Conservation (phyloP, 768 basidiomycete genomes). For the Leccinum olivaceopallidum region DNA sequence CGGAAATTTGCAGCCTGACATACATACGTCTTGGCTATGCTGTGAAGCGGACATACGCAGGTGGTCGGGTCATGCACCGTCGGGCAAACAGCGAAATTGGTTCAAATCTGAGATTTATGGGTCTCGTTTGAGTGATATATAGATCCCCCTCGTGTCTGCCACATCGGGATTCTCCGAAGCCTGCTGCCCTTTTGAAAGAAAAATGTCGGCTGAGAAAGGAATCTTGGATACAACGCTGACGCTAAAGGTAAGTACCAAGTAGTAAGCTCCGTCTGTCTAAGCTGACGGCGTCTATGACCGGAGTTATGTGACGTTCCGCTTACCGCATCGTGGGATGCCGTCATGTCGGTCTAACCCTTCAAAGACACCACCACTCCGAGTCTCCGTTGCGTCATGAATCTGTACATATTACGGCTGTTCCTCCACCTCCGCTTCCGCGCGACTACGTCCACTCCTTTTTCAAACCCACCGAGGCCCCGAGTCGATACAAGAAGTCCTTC, state of each 20-base stretch:
- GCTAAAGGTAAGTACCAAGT: background rate
- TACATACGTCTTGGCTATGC: slow-evolving; percentile 4
- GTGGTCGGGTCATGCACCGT: slow-evolving; percentile 6
- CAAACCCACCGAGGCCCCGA: slow-evolving; percentile 32
- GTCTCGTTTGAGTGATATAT: slow-evolving; percentile 17
- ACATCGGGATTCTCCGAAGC: slow-evolving; percentile 26
- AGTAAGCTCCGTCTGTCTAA: background rate
- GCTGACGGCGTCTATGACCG: slow-evolving; percentile 22
- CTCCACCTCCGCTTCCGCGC: slow-evolving; percentile 16
- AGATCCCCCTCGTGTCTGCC: slow-evolving; percentile 13
- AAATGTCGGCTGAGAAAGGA: slow-evolving; percentile 8
- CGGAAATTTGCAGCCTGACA: background rate
- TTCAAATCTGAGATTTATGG: slow-evolving; percentile 33
- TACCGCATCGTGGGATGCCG: slow-evolving; percentile 30
- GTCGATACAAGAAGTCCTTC: slow-evolving; percentile 37
- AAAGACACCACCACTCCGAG: slow-evolving; percentile 17
- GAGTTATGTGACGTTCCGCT: slow-evolving; percentile 15
- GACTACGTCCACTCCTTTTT: slow-evolving; percentile 36
- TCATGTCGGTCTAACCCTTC: slow-evolving; percentile 33
- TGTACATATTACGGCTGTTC: slow-evolving; percentile 23
- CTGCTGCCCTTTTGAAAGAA: slow-evolving; percentile 2
- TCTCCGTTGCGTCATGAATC: slow-evolving; percentile 30
- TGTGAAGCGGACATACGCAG: slow-evolving; percentile 2
- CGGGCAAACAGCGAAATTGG: slow-evolving; percentile 12
- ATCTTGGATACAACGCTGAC: background rate